A percentile compares a stretch with the other conserved stretches of the same genome.
These are phyloP conservation scores for Cercospora janseana DNA, from an alignment of 2,329 filamentous ascomycete genomes.

Conservation along the genomic window DNA sequence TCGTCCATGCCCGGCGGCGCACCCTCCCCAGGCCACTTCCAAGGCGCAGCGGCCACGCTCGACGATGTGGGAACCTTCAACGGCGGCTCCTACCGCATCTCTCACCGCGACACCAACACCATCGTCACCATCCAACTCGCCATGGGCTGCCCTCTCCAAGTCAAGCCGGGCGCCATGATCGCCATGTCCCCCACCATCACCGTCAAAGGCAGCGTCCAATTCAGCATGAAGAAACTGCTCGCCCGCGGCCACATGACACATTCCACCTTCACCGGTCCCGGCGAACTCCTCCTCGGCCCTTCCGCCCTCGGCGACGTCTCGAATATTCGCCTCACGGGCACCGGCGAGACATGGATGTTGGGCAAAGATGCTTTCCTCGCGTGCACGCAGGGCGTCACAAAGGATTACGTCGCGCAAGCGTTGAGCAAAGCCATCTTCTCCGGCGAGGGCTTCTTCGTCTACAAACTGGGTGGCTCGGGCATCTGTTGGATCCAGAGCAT, in stretches of 20 bases:
- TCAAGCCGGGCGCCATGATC: constrained; percentile 86
- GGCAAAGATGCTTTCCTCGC: constrained; percentile 85
- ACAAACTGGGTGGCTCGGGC: constrained; percentile 77
- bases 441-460: constrained; percentile 87
- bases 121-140: constrained; percentile 87
- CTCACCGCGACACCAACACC: constrained; percentile 86
- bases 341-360: constrained; percentile 75
- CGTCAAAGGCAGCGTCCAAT: constrained; percentile 77
- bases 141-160: constrained; percentile 77
- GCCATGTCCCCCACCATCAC: constrained; percentile 89
- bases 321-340: constrained; percentile 64
- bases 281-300: constrained; percentile 83
- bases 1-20: constrained; percentile 40
- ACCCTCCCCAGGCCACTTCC: constrained; percentile 56
- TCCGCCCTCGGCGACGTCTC: constrained; percentile 80
- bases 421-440: constrained; percentile 90
- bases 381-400: constrained; percentile 79
- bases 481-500: constrained; percentile 90
- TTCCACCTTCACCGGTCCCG: constrained; percentile 82
- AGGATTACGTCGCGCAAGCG: constrained; percentile 78
- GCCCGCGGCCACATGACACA: constrained; percentile 74
- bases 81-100: constrained; percentile 89
- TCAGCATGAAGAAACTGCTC: constrained; percentile 88
- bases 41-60: constrained; percentile 57
- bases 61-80: constrained; percentile 98